Base-by-base conservation (phyloP, 2,329 filamentous ascomycete genomes). In the Chalaropsis thielavioides region DNA sequence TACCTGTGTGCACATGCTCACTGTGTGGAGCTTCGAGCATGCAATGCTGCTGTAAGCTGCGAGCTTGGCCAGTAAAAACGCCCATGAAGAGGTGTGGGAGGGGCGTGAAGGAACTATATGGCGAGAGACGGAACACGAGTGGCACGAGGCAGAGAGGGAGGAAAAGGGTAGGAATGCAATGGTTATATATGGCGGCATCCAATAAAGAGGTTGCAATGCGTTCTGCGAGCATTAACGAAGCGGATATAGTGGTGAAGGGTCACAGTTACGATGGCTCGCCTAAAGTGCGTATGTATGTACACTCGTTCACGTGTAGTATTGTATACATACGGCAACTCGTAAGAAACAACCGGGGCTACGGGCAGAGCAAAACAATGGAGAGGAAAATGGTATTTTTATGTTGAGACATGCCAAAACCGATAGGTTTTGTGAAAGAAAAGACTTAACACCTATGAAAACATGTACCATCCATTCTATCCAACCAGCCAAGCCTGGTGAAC, bases 401-500 rank as follows among this genome's bases (percentile, higher is more conserved):
- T 51, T 51, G 46, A 51, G 10, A 24, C 7, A 24, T 11, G 46
- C 44, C 10, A 31, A 58, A 63, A 40, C 46, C 38, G 54, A 63
- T 46, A 54, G 38, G 35, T 63, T 63, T 31, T 63, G 43, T 17
- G 27, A 35, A 35, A 35, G 8, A 35, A 10, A 38, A n/a, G 41
- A 44, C 40, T 17, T 35, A 54, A 46, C 35, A 38, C 35, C 44
- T 63, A 35, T 63, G 49, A 56, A 38, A 58, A 35, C 17, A 58
- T 17, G 22, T 7, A 19, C 24, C 51, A 10, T 58, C 35, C 3
- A 44, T 44, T 31, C 41, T 54, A 44, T 49, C 43, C 22, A 64
- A 56, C 19, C 38, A 63, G 46, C 44, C 64, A 51, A 60, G 64
- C 46, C 59, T 38, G 31, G 49, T 51, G 41, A 61, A 66, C 44